Percentiles rank a stretch among this genome's conserved stretches.
Evolutionary conservation across 768 basidiomycete genomes (phyloP).

Genomic region (Russula sp.): DNA sequence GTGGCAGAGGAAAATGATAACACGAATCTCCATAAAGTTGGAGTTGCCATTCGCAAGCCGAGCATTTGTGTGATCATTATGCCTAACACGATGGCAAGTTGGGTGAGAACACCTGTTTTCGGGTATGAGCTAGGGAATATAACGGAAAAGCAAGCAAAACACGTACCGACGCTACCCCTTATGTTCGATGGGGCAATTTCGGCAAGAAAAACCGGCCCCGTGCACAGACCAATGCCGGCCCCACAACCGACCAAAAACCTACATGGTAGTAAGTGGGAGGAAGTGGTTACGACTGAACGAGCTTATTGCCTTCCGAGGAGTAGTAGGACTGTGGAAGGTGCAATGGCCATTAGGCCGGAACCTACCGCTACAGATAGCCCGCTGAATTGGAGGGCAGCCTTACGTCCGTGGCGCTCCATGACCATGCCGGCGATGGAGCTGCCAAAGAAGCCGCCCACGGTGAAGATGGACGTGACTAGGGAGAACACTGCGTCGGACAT

Average conservation of each 20-base stretch:
- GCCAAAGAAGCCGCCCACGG: conserved; percentile 81
- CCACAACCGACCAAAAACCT: conserved; percentile 69
- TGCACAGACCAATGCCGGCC: conserved; percentile 69
- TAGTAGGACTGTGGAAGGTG: conserved; percentile 53
- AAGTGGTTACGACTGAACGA: neutral
- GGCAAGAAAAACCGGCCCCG: conserved; percentile 81
- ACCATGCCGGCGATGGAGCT: conserved; percentile 63
- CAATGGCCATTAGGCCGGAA: conserved; percentile 61
- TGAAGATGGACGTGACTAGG: conserved; percentile 80
- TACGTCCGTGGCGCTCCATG: conserved; percentile 72
- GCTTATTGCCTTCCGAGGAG: conserved; percentile 60
- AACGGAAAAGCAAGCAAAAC: neutral
- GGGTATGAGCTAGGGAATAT: neutral
- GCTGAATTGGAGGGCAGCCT: conserved; percentile 59
- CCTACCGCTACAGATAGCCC: conserved; percentile 57
- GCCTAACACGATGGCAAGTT: conserved; percentile 78
- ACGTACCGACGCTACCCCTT: conserved; percentile 67
- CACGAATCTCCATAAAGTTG: conserved; percentile 68
- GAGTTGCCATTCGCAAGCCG: conserved; percentile 68
- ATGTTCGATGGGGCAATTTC: conserved; percentile 80
- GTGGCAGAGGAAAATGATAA: conserved; percentile 57
- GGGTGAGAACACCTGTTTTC: conserved; percentile 67
- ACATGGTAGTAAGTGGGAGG: conserved; percentile 9
- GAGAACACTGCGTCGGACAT: conserved; percentile 80
- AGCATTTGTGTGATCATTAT: conserved; percentile 83